phyloP scores from a whole-genome alignment of 2,329 filamentous ascomycete species.

The Xylariaceae sp. region DNA sequence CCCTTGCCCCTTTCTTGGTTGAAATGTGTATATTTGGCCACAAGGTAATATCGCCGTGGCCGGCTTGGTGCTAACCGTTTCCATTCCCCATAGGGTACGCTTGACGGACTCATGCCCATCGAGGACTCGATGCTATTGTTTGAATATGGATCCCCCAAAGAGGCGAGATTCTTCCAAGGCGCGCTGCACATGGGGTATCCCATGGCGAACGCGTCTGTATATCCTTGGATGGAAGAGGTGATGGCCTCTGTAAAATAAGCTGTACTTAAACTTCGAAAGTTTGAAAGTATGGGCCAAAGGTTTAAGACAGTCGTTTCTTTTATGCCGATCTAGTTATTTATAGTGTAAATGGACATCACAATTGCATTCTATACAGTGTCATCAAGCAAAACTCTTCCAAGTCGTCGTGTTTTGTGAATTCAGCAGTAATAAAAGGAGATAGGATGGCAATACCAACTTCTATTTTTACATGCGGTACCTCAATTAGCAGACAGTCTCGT shows the following conservation, averaged over 20 bases:
- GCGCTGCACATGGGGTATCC: constrained; percentile 73
- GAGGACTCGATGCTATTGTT: constrained; percentile 70
- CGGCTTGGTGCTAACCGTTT: neutral
- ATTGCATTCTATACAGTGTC: too few species aligned
- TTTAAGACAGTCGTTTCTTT: too few species aligned
- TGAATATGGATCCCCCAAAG: constrained; percentile 69
- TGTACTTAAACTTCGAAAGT: too few species aligned
- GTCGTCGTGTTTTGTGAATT: too few species aligned
- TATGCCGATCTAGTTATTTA: too few species aligned
- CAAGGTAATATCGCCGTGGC: too few species aligned
- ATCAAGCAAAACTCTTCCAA: too few species aligned
- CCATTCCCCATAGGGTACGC: constrained; percentile 58
- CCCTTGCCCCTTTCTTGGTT: neutral
- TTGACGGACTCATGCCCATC: constrained; percentile 70
- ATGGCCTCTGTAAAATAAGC: constrained; percentile 45
- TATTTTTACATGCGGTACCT: neutral
- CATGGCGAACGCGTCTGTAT: constrained; percentile 60
- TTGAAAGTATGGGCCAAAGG: too few species aligned
- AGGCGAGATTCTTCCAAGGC: constrained; percentile 66
- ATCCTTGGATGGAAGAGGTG: constrained; percentile 66
- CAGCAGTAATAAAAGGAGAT: too few species aligned
- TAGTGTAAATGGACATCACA: too few species aligned
- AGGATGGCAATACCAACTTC: too few species aligned
- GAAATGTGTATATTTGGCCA: neutral
- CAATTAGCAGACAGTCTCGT: constrained; percentile 24